Percentiles rank a stretch among this genome's conserved stretches.
phyloP scores from a whole-genome alignment of 371 early-diverging fungal genomes.

The Quaeritorhiza haematococci region DNA sequence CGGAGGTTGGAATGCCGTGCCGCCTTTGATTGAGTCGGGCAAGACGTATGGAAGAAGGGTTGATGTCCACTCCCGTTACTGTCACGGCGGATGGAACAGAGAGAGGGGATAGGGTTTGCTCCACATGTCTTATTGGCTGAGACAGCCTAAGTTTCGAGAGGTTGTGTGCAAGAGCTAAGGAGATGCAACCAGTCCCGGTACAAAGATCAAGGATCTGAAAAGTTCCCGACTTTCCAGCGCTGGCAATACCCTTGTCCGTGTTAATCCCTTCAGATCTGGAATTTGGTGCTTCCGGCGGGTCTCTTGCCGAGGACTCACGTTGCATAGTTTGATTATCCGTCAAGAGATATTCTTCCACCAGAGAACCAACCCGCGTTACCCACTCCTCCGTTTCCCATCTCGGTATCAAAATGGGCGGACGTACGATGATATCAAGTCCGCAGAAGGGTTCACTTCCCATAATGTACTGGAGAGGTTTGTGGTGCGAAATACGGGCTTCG shows the following conservation, averaged over 20 bases:
- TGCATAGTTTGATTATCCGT: neutral
- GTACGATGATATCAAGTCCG: conserved; percentile 63
- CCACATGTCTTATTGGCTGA: no score
- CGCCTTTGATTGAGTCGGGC: conserved; percentile 43
- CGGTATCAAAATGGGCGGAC: conserved; percentile 70
- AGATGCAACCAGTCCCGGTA: conserved; percentile 84
- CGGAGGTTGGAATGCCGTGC: conserved; percentile 1
- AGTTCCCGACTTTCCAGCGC: neutral
- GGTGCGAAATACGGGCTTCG: no score
- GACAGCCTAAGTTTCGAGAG: conserved; percentile 33
- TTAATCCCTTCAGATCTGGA: no score
- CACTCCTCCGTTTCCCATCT: conserved; percentile 94
- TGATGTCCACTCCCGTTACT: conserved; percentile 52
- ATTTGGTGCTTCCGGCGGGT: conserved; percentile 10
- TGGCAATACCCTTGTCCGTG: neutral
- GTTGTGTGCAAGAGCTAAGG: conserved; percentile 67
- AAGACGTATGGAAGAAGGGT: conserved; percentile 41
- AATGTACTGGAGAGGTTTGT: conserved; percentile 85
- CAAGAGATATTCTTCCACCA: conserved; percentile 37
- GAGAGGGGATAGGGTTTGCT: no score
- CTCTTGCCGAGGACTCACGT: no score
- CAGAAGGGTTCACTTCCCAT: conserved; percentile 80
- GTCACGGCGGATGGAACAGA: conserved; percentile 8
- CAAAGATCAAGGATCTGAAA: conserved; percentile 81
- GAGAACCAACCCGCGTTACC: conserved; percentile 51